These are phyloP conservation scores for Backusella mclennaniae DNA, from an alignment of 192 early-diverging fungal genomes.

Conservation along the genomic window DNA sequence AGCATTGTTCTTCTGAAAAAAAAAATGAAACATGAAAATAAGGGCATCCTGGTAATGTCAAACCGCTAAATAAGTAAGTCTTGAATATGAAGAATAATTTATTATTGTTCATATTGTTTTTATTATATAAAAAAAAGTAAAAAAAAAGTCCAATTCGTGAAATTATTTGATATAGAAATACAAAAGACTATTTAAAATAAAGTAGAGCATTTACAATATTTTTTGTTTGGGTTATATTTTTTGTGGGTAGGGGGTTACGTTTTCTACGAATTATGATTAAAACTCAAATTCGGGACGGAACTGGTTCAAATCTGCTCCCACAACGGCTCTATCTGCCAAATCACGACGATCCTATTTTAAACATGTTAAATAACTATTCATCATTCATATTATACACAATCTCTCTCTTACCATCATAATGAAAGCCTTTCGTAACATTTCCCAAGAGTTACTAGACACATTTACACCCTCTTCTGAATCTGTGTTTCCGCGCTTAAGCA, in stretches of 20 bases:
- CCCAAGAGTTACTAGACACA: constrained; percentile 63
- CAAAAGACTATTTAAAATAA: background rate
- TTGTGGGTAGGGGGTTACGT: background rate
- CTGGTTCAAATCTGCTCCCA: constrained; percentile 50
- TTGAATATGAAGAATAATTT: background rate
- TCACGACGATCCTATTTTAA: constrained; percentile 52
- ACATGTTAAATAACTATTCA: background rate
- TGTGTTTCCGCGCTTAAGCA: constrained; percentile 27
- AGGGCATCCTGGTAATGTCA: background rate
- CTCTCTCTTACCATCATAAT: constrained; percentile 49
- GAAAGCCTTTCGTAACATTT: constrained; percentile 59
- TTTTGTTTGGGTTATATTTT: background rate
- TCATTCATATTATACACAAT: background rate
- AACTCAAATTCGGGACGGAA: constrained; percentile 65
- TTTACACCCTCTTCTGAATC: constrained; percentile 50
- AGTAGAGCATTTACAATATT: background rate
- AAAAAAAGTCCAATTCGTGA: background rate
- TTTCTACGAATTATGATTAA: constrained; percentile 27
- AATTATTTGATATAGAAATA: background rate
- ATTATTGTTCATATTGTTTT: background rate
- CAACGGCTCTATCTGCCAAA: constrained; percentile 52
- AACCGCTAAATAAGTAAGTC: background rate
- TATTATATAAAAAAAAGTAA: background rate
- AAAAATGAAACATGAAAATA: background rate
- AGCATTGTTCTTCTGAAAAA: background rate